A percentile compares a stretch with the other conserved stretches of the same genome.
Evolutionary conservation across 768 basidiomycete genomes (phyloP).

Genomic region (Mycena olivaceomarginata): DNA sequence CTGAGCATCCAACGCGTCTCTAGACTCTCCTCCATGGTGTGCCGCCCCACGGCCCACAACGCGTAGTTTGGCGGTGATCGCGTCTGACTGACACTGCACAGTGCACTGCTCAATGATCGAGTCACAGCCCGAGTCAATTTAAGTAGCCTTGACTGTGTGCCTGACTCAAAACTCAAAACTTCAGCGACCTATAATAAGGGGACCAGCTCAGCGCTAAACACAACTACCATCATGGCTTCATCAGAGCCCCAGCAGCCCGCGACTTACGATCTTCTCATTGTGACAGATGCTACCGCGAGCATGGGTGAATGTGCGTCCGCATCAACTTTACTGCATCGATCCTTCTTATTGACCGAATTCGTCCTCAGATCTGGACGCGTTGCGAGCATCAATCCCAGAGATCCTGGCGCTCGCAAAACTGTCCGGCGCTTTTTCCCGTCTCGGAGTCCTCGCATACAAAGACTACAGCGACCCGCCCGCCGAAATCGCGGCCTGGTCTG

Average conservation of each 20-base stretch:
- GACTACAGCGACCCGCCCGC: slow-evolving; percentile 45
- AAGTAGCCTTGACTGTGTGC: no score
- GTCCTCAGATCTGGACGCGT: slow-evolving; percentile 44
- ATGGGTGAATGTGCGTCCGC: slow-evolving; percentile 49
- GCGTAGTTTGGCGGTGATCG: no score
- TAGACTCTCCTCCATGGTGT: no score
- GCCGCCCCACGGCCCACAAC: no score
- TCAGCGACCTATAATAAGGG: neutral
- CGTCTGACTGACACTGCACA: no score
- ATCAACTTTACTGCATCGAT: neutral
- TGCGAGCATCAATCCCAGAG: slow-evolving; percentile 48
- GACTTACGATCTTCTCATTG: slow-evolving; percentile 49
- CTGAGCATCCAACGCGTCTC: no score
- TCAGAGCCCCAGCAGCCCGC: neutral
- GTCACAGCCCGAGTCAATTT: no score
- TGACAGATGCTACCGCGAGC: slow-evolving; percentile 49
- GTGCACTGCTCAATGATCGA: no score
- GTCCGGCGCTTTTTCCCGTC: slow-evolving; percentile 50
- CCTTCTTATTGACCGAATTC: neutral
- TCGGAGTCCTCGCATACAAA: slow-evolving; percentile 51
- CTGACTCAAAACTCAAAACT: no score
- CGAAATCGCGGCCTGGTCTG: slow-evolving; percentile 49
- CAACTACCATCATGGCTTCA: neutral
- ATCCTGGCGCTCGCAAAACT: slow-evolving; percentile 50
- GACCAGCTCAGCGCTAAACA: neutral